A percentile compares a stretch with the other conserved stretches of the same genome.
phyloP scores from a whole-genome alignment of 2,329 filamentous ascomycete genomes.

The Sordariomycetes sp. region DNA sequence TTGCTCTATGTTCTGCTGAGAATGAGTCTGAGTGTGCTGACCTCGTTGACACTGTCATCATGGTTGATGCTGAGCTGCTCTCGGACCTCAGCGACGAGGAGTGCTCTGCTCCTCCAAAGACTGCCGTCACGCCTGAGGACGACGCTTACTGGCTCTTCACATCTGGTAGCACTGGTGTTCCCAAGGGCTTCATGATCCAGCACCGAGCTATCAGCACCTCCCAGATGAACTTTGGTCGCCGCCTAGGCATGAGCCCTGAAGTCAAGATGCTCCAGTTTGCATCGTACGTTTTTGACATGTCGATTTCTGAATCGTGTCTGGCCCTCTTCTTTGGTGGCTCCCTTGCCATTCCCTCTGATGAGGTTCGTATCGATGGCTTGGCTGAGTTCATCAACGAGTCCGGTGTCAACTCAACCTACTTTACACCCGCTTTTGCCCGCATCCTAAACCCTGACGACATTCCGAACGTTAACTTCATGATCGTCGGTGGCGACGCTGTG shows the following conservation, averaged over 20 bases:
- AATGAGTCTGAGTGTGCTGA: slow-evolving; percentile 10
- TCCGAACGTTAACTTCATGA: slow-evolving; percentile 7
- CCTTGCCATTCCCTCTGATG: slow-evolving; percentile 25
- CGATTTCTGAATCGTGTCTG: slow-evolving; percentile 12
- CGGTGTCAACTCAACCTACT: no score
- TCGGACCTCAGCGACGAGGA: slow-evolving; percentile 3
- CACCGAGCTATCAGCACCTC: no score
- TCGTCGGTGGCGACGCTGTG: slow-evolving; percentile 16
- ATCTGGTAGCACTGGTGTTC: no score
- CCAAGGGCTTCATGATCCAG: no score
- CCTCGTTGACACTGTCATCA: slow-evolving; percentile 1
- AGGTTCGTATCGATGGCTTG: slow-evolving; percentile 26
- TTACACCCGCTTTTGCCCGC: no score
- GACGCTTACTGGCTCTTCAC: no score
- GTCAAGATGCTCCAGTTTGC: slow-evolving; percentile 5
- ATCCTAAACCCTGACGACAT: slow-evolving; percentile 4
- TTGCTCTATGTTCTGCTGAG: not conserved
- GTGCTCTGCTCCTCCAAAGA: not conserved
- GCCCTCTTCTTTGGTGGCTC: slow-evolving; percentile 15
- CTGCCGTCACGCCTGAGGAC: not conserved
- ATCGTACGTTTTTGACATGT: slow-evolving; percentile 2
- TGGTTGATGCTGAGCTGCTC: not conserved
- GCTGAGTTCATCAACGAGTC: slow-evolving; percentile 9
- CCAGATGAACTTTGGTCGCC: no score
- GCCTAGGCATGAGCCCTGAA: no score